Evolutionary conservation across 441 rosid species (phyloP).

Genomic region (Populus trichocarpa): DNA sequence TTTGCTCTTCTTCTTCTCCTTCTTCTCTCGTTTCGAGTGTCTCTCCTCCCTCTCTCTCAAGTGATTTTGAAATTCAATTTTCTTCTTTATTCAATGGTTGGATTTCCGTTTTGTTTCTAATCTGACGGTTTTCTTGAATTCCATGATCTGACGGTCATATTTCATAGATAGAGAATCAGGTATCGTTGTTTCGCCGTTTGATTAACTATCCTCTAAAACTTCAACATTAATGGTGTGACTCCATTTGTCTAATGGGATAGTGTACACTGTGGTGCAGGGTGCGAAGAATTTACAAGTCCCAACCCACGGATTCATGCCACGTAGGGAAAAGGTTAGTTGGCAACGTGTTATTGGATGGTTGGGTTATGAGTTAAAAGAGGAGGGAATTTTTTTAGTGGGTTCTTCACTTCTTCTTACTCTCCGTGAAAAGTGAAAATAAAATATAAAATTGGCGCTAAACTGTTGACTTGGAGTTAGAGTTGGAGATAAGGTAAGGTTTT

Average conservation of each 20-base stretch:
- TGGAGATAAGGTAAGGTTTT: not conserved
- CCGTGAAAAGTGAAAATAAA: not conserved
- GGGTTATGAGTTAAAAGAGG: not conserved
- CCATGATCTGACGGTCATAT: conserved; percentile 41
- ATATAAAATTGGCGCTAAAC: conserved; percentile 34
- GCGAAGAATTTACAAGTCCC: not conserved
- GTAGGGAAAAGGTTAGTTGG: not conserved
- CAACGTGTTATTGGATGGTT: not conserved
- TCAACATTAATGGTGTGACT: not conserved
- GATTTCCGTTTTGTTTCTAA: conserved; percentile 33
- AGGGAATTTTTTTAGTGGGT: not conserved
- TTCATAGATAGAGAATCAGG: conserved; percentile 42
- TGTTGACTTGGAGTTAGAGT: conserved; percentile 10
- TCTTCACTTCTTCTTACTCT: not conserved
- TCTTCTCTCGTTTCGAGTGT: not conserved
- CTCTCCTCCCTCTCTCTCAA: conserved; percentile 75
- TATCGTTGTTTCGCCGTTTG: conserved; percentile 40
- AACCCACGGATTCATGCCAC: not conserved
- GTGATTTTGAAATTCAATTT: conserved; percentile 83
- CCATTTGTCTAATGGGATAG: not conserved
- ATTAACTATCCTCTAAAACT: conserved; percentile 18
- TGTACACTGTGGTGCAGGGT: not conserved
- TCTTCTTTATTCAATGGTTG: conserved; percentile 47
- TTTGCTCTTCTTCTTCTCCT: conserved; percentile 27
- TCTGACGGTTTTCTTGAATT: conserved; percentile 34